Evolutionary conservation across 805 yeast genomes (phyloP), one percentile per base, ranked within the genome.

Genomic region (Saturnispora mendoncae): DNA sequence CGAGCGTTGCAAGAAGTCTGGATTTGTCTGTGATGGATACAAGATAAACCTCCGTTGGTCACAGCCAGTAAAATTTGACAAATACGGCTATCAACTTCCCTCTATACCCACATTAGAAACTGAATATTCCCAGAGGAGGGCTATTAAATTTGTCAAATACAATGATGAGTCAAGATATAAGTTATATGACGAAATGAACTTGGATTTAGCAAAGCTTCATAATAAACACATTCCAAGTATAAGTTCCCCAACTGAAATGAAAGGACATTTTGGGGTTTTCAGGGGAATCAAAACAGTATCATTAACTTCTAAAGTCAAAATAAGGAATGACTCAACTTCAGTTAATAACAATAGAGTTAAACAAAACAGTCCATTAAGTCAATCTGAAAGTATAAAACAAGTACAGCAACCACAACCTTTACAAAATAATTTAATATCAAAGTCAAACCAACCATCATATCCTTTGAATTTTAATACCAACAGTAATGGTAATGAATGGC

Each of bases 231-330:
- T 61, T 24, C 63, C 71, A 8, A 57, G 55, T 1, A 55, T 64
- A 20, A 66, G 64, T 3, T 65, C 67, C 31, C 30, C 26, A 6
- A 46, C 55, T 6, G 42, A 45, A 27, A 45, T 48, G 18, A 60
- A 71, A 33, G 94, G 95, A 1, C 94, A 92, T 12, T 87, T 85
- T 65, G 94, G 94, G 1, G 92, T 84, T 1, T 84, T 86, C 51
- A 70, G 69, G 48, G 80, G 80, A 1, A 32, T 19, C 4, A 20
- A 8, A n/a, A 30, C 4, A 23, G 25, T 27, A 6, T 10, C 10
- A 44, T 56, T 23, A 50, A 49, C 43, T 42, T 52, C 39, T 36
- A 33, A 27, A 34, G 36, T 7, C 37, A 47, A 19, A 36, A 46
- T 36, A 42, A 46, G 53, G 45, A 23, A 4, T 4, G 13, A 7